These are phyloP conservation scores for Sporothrix phasma DNA, from an alignment of 2,329 filamentous ascomycete genomes.

Conservation along the genomic window DNA sequence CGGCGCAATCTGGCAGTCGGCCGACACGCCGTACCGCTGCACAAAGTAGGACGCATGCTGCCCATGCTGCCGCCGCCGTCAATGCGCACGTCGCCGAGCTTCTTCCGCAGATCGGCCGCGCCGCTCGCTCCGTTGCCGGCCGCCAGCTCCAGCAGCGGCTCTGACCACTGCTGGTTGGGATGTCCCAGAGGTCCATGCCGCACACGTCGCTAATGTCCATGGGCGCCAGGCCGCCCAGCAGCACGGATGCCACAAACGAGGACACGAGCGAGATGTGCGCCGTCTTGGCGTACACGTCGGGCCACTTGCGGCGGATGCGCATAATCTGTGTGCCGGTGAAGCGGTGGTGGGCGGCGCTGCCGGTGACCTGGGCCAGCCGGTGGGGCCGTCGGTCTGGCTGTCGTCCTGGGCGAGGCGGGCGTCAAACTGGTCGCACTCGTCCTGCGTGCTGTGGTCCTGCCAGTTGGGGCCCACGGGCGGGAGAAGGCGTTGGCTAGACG, in stretches of 20 bases:
- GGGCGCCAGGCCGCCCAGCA: conserved; percentile 75
- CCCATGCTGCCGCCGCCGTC: conserved; percentile 78
- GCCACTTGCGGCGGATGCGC: conserved; percentile 69
- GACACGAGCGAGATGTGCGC: conserved; percentile 86
- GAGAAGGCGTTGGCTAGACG: conserved; percentile 68
- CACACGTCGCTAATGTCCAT: conserved; percentile 92
- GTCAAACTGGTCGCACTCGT: conserved; percentile 85
- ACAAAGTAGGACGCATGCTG: conserved; percentile 70
- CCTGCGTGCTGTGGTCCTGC: conserved; percentile 94
- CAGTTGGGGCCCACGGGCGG: conserved; percentile 84
- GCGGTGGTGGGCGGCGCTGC: conserved; percentile 89
- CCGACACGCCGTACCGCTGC: conserved; percentile 63
- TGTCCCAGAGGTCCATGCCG: conserved; percentile 96
- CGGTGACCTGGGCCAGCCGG: conserved; percentile 67
- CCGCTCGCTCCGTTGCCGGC: conserved; percentile 53
- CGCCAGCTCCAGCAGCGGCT: conserved; percentile 63
- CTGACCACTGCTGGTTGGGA: conserved; percentile 62
- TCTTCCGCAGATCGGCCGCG: conserved; percentile 56
- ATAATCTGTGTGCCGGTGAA: conserved; percentile 98
- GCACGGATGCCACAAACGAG: conserved; percentile 84
- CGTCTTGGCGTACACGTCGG: conserved; percentile 71
- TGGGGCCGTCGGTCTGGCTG: conserved; percentile 40
- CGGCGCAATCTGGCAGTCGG: conserved; percentile 66
- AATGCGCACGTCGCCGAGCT: conserved; percentile 68
- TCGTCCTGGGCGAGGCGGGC: conserved; percentile 37